A percentile compares a stretch with the other conserved stretches of the same genome.
Conservation (phyloP, 164 flowering plant species). For the Warburgia ugandensis region DNA sequence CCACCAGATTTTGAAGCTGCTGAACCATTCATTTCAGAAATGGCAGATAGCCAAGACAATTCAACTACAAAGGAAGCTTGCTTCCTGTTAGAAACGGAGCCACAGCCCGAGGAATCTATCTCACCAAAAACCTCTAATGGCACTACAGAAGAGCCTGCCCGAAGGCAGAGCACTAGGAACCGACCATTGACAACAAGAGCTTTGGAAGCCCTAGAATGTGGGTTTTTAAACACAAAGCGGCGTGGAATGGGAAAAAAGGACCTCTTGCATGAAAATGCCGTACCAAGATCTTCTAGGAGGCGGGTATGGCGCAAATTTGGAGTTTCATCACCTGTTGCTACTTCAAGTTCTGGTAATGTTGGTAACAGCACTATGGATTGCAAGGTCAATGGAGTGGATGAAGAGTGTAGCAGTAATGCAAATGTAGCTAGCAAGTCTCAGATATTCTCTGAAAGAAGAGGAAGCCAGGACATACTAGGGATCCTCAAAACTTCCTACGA, state of each 20-base stretch:
- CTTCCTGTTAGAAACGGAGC: slow-evolving; percentile 1
- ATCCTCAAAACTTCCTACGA: slow-evolving; percentile 12
- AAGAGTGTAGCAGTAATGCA: slow-evolving; percentile 16
- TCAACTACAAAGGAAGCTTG: slow-evolving; percentile 1
- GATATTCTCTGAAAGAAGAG: slow-evolving; percentile 15
- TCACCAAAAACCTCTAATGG: slow-evolving; percentile 8
- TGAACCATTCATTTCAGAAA: slow-evolving; percentile 12
- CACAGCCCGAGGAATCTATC: background rate
- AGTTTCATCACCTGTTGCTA: background rate
- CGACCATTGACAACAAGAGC: slow-evolving; percentile 54
- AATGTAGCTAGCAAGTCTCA: slow-evolving; percentile 16
- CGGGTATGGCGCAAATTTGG: slow-evolving; percentile 20
- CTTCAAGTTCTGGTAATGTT: slow-evolving; percentile 13
- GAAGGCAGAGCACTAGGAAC: slow-evolving; percentile 67
- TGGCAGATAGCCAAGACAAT: slow-evolving; percentile 15
- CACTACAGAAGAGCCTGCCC: slow-evolving; percentile 20
- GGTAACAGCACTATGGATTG: slow-evolving; percentile 13
- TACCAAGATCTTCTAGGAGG: slow-evolving; percentile 25
- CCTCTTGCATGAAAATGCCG: background rate
- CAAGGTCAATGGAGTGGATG: slow-evolving; percentile 22
- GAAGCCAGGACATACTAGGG: slow-evolving; percentile 13
- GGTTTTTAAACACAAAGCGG: slow-evolving; percentile 27
- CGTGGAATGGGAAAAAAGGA: slow-evolving; percentile 18
- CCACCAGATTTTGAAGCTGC: slow-evolving; percentile 28
- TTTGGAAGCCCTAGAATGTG: slow-evolving; percentile 61